phyloP scores from a whole-genome alignment of 805 yeast species.

The Kluyveromyces nonfermentans region DNA sequence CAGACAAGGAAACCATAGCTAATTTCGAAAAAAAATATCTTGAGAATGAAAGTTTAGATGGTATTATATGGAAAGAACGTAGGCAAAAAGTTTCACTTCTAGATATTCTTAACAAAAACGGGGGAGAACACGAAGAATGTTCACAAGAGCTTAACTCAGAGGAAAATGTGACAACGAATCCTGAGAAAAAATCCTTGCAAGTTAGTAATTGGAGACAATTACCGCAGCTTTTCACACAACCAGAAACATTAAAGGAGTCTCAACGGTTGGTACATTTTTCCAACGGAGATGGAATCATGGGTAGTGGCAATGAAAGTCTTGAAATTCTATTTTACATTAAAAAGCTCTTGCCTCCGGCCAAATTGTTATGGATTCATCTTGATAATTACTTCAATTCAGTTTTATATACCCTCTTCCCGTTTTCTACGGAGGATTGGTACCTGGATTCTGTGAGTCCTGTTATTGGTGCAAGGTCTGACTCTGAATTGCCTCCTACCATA shows the following conservation, averaged over 20 bases:
- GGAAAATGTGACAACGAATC: neutral
- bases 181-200: neutral
- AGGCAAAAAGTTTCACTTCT: conserved; percentile 5
- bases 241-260: neutral
- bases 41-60: conserved; percentile 33
- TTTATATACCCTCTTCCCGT: conserved; percentile 41
- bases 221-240: neutral
- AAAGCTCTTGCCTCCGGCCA: conserved; percentile 34
- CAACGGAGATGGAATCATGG: neutral
- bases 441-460: conserved; percentile 29
- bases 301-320: conserved; percentile 9
- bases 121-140: neutral
- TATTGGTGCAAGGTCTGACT: conserved; percentile 30
- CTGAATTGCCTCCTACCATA: conserved; percentile 29
- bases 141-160: neutral
- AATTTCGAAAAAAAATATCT: conserved; percentile 25
- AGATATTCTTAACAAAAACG: conserved; percentile 7
- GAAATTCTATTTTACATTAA: conserved; percentile 25
- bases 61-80: conserved; percentile 15
- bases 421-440: conserved; percentile 33
- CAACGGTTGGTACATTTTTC: neutral
- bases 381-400: conserved; percentile 35
- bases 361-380: conserved; percentile 37
- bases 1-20: neutral
- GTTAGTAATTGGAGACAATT: neutral